These are phyloP conservation scores for Saccharomyces hybrid DNA, from an alignment of 1,139 yeast genomes.

Conservation along the genomic window DNA sequence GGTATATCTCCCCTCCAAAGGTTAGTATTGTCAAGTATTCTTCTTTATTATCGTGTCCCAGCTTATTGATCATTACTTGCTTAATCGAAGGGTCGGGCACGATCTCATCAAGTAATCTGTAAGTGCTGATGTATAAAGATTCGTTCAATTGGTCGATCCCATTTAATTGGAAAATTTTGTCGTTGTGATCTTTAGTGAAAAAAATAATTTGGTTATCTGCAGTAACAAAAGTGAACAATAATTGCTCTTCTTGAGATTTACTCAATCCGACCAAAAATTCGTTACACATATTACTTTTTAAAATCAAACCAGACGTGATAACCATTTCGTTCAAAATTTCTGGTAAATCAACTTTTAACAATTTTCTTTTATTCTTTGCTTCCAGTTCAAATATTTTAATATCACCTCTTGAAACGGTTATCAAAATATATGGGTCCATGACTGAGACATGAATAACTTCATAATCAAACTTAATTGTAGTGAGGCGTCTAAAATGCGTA, in stretches of 20 bases:
- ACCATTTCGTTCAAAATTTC: constrained; percentile 50
- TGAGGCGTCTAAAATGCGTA: constrained; percentile 45
- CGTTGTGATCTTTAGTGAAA: constrained; percentile 56
- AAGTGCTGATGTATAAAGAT: constrained; percentile 43
- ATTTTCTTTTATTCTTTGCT: constrained; percentile 32
- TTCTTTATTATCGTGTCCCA: constrained; percentile 51
- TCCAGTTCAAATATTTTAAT: constrained; percentile 39
- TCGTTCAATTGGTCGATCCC: constrained; percentile 54
- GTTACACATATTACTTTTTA: constrained; percentile 36
- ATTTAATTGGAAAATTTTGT: constrained; percentile 56
- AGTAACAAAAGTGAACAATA: constrained; percentile 59
- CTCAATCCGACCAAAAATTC: constrained; percentile 25
- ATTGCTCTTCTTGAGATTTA: constrained; percentile 34
- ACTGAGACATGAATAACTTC: constrained; percentile 51
- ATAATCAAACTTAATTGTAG: constrained; percentile 37
- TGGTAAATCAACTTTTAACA: constrained; percentile 37
- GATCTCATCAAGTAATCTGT: constrained; percentile 50
- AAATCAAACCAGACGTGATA: constrained; percentile 61
- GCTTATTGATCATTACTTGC: constrained; percentile 54
- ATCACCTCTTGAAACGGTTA: constrained; percentile 56
- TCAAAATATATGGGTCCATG: constrained; percentile 48
- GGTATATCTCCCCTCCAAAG: constrained; percentile 67
- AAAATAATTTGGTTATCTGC: constrained; percentile 68
- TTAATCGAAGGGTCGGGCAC: constrained; percentile 68
- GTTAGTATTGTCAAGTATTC: constrained; percentile 62